These are phyloP conservation scores for Trichoderma gamsii DNA, from an alignment of 495 filamentous ascomycete species.

Conservation along the genomic window DNA sequence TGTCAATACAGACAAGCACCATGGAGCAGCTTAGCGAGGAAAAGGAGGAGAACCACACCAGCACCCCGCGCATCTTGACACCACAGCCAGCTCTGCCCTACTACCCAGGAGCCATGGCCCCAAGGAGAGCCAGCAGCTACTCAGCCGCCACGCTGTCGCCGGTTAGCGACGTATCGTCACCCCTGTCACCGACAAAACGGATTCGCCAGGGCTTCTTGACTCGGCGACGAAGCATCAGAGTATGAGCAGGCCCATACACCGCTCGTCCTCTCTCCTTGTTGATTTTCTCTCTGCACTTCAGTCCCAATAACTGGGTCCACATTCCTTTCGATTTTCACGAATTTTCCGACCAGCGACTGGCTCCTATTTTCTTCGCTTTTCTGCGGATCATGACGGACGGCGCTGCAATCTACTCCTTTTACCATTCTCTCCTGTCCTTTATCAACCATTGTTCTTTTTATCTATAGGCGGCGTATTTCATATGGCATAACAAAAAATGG, in stretches of 20 bases:
- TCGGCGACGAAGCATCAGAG: constrained; percentile 8
- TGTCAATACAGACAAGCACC: neutral
- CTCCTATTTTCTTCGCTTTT: neutral
- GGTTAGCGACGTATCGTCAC: constrained; percentile 2
- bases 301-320: neutral
- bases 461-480: neutral
- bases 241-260: constrained; percentile 3
- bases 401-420: neutral
- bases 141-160: constrained; percentile 3
- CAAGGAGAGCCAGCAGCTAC: constrained; percentile 11
- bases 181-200: constrained; percentile 11
- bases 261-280: neutral
- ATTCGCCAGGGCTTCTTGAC: constrained; percentile 8
- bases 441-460: neutral
- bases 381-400: neutral
- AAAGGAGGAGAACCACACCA: constrained; percentile 2
- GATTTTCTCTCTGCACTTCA: neutral
- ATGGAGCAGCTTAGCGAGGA: constrained; percentile 9
- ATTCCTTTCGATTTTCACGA: constrained; percentile 1
- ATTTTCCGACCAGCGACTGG: neutral
- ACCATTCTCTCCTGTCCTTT: neutral
- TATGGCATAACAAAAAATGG: constrained; percentile 11
- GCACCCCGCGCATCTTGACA: neutral
- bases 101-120: neutral
- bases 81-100: neutral